Base-by-base conservation (phyloP, 1,139 yeast species). In the Candida tunisiensis region DNA sequence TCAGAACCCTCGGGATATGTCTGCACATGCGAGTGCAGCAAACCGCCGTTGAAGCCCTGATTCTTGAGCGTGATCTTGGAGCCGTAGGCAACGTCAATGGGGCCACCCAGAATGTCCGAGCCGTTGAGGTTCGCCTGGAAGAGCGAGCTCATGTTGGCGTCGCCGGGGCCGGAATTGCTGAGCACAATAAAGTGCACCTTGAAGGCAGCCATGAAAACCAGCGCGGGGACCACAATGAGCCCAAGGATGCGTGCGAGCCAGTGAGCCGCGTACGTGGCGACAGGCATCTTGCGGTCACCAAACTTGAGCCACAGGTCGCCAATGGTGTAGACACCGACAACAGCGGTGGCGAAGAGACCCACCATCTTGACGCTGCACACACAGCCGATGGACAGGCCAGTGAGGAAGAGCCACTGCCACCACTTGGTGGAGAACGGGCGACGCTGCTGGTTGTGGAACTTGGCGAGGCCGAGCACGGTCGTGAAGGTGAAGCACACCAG, bases 1-100 rank as follows among this genome's bases (percentile, higher is more conserved):
- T 69, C 65, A 12, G 96, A 85, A 31, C 99, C 99, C 44, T 73
- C 93, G 24, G 98, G 98, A 60, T 62, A 88, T 8, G 82, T 62
- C 57, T 88, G 96, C 28, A 79, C 70, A 51, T 88, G 99, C 8
- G 98, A 88, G 56, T 88, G 99, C 45, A 88, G 66, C 41, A 91
- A 62, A 23, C 93, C 92, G 37, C 95, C 94, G 35, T 88, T 74
- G 39, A 83, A 65, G 25, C 94, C 95, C 57, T 82, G 93, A 51
- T 74, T 80, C 54, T 83, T 88, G 34, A 88, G 50, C 4, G 96
- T 80, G 31, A 80, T 65, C 19, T 62, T 51, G 1, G 96, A 82
- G 22, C 82, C 85, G 31, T 78, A 58, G 22, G 92, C 71, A 26
- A 88, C 62, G 41, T 85, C 94, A 53, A 93, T 62, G 38, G 98